Evolutionary conservation across 768 basidiomycete genomes (phyloP).

Genomic region (Trametes meyenii): DNA sequence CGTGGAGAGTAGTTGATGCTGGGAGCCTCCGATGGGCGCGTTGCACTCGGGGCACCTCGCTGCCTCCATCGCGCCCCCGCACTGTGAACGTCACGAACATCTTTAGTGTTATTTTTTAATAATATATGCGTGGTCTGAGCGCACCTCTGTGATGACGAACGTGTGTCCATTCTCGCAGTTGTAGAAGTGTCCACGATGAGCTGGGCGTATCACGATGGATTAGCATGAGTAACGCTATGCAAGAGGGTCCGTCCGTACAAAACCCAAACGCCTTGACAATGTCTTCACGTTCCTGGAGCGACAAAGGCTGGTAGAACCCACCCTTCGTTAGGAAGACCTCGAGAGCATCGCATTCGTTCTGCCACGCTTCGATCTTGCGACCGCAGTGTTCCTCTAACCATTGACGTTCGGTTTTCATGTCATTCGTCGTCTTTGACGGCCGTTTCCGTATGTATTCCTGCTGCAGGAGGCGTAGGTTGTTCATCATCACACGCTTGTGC

Average conservation of each 20-base stretch:
- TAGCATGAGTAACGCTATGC: too few species aligned
- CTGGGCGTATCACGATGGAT: slow-evolving; percentile 11
- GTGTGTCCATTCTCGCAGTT: slow-evolving; percentile 57
- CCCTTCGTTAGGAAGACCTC: slow-evolving; percentile 24
- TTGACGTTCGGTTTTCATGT: slow-evolving; percentile 24
- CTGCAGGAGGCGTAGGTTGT: background rate
- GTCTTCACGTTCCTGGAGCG: slow-evolving; percentile 30
- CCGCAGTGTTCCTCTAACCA: slow-evolving; percentile 35
- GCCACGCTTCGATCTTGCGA: slow-evolving; percentile 24
- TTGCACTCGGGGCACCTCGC: slow-evolving; percentile 61
- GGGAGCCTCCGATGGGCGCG: slow-evolving; percentile 51
- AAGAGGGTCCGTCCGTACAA: slow-evolving; percentile 20
- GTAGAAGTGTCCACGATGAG: slow-evolving; percentile 37
- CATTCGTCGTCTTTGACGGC: slow-evolving; percentile 13
- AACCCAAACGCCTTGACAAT: slow-evolving; percentile 34
- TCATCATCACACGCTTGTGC: slow-evolving; percentile 8
- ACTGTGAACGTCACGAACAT: slow-evolving; percentile 38
- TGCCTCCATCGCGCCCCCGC: slow-evolving; percentile 56
- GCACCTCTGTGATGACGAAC: slow-evolving; percentile 60
- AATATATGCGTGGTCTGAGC: slow-evolving; percentile 3
- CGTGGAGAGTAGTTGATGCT: slow-evolving; percentile 43
- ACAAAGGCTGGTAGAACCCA: slow-evolving; percentile 27
- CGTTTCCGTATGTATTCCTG: slow-evolving; percentile 31
- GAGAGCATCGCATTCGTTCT: slow-evolving; percentile 27
- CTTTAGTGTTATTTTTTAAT: background rate